These are phyloP conservation scores for Backusella luteola DNA, from an alignment of 192 early-diverging fungal species.

Conservation along the genomic window DNA sequence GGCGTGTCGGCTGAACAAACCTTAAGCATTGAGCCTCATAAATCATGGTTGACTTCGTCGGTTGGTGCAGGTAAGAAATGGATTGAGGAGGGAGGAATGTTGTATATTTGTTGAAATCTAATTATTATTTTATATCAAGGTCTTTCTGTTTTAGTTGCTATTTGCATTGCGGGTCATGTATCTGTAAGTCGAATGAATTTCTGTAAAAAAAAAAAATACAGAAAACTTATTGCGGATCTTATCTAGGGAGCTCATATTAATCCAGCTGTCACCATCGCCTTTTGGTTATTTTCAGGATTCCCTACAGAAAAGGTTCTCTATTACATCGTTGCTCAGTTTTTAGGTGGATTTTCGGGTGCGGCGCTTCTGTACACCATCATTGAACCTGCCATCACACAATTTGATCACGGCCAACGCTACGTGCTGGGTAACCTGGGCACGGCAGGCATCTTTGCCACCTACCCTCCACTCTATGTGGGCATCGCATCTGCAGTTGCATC, in stretches of 20 bases:
- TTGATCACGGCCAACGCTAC: slow-evolving; percentile 44
- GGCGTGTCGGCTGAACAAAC: slow-evolving; percentile 58
- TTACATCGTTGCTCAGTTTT: slow-evolving; percentile 64
- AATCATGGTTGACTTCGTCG: slow-evolving; percentile 34
- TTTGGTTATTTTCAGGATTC: slow-evolving; percentile 67
- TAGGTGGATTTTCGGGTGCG: slow-evolving; percentile 72
- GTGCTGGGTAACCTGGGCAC: slow-evolving; percentile 48
- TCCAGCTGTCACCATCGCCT: slow-evolving; percentile 71
- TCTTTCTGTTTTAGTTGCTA: slow-evolving; percentile 60
- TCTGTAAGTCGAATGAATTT: slow-evolving; percentile 44
- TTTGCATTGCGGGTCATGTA: slow-evolving; percentile 61
- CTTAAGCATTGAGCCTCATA: slow-evolving; percentile 36
- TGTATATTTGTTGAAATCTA: slow-evolving; percentile 9
- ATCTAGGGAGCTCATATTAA: slow-evolving; percentile 72
- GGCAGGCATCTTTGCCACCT: slow-evolving; percentile 65
- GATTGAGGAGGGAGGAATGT: slow-evolving; percentile 7
- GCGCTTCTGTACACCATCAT: slow-evolving; percentile 66
- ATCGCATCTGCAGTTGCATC: slow-evolving; percentile 54
- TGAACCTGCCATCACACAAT: slow-evolving; percentile 55
- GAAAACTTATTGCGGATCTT: neutral
- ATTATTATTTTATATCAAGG: slow-evolving; percentile 42
- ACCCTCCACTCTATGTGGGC: slow-evolving; percentile 52
- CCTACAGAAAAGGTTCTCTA: slow-evolving; percentile 64
- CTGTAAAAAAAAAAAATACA: neutral
- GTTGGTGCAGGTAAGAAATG: slow-evolving; percentile 16